Conservation (phyloP, 768 basidiomycete genomes). For the Kwoniella mangroviensis region DNA sequence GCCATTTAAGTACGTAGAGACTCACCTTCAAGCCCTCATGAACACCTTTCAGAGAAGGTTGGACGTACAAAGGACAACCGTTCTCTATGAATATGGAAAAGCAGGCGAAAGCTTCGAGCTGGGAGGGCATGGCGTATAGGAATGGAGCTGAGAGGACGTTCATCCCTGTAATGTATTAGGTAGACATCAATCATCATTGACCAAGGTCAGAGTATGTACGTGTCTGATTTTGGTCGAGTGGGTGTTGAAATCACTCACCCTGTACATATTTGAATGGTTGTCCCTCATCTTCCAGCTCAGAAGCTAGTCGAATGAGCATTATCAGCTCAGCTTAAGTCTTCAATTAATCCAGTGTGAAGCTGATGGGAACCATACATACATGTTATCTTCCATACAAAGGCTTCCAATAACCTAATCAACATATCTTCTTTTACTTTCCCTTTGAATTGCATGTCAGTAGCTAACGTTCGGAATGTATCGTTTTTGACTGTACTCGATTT, state of each 20-base stretch:
- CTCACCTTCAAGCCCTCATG: conserved; percentile 88
- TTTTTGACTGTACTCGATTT: conserved; percentile 66
- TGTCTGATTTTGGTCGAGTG: no score
- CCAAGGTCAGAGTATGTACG: no score
- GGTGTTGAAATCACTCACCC: conserved; percentile 56
- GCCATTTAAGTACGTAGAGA: background rate
- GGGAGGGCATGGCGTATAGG: conserved; percentile 94
- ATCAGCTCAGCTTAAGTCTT: background rate
- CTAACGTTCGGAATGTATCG: conserved; percentile 93
- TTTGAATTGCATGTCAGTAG: conserved; percentile 97
- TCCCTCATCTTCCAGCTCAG: conserved; percentile 38
- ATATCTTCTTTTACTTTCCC: conserved; percentile 95
- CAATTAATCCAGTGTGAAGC: background rate
- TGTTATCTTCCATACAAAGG: conserved; percentile 87
- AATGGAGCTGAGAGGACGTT: conserved; percentile 98
- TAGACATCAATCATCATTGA: background rate
- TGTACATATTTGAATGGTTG: conserved; percentile 90
- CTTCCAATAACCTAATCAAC: conserved; percentile 93
- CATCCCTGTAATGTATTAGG: conserved; percentile 66
- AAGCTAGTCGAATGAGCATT: background rate
- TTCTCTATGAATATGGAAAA: conserved; percentile 96
- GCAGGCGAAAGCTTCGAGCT: conserved; percentile 97
- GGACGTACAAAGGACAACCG: conserved; percentile 93
- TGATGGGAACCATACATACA: conserved; percentile 42
- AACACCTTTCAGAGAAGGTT: conserved; percentile 93